Base-by-base conservation (phyloP, 306 rosid genomes). In the Canavalia ensiformis region DNA sequence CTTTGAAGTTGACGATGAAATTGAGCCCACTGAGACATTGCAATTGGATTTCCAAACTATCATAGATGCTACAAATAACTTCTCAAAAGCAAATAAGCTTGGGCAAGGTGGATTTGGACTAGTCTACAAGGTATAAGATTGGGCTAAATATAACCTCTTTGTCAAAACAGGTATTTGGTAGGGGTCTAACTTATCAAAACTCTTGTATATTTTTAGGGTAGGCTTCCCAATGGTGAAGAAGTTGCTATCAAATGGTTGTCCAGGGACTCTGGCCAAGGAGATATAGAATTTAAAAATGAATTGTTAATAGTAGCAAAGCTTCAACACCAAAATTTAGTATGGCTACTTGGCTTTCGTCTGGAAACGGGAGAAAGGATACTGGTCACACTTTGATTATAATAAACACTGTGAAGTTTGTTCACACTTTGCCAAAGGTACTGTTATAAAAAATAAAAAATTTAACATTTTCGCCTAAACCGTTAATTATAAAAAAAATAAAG, bases 51-150 rank as follows among this genome's bases (percentile, higher is more conserved):
- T 84, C 28, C 68, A 52, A 25, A 80, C 78, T 7, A 84, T 88
- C 42, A 34, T 37, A 72, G 82, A 25, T 0, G 87, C 89, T 1
- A 88, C 90, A 2, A 11, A 88, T 62, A 29, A 85, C 55, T 88
- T 90, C 35, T 73, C 88, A 10, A 68, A 77, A 12, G 81, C 35
- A 50, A 90, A 88, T 31, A 90, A 86, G 39, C 81, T 88, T 47
- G 91, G 94, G 49, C 70, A 86, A 70, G 91, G 90, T 18, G 88
- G 90, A 42, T 88, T 88, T 75, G 94, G 94, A 46, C 47, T 65
- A 29, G 89, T 63, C 11, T 63, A 63, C 69, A 35, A 69, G 89
- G 94, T 64, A 6, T 1, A 4, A 9, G 56, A 12, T 11, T 29
- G 37, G 9, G 65, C 39, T 29, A 30, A 58, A 8, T 10, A 28